Percentiles rank a stretch among this genome's conserved stretches.
phyloP scores from a whole-genome alignment of 2,329 filamentous ascomycete species.

The Clonostachys byssicola region DNA sequence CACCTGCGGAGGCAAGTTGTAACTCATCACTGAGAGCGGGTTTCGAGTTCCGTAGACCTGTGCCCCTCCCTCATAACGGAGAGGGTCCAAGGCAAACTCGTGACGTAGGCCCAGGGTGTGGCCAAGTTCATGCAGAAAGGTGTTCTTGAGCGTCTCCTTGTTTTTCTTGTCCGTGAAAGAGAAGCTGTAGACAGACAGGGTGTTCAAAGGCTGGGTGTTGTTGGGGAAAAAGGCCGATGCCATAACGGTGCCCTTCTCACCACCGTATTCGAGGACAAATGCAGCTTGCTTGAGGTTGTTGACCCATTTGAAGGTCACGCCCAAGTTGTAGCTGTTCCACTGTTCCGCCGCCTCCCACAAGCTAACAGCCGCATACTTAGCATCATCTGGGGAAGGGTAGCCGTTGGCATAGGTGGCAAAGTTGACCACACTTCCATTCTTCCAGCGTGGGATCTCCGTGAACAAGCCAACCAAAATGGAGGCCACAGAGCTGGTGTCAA shows the following conservation, averaged over 20 bases:
- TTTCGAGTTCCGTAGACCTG: no score
- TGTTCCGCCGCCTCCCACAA: neutral
- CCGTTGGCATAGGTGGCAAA: neutral
- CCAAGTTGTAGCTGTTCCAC: neutral
- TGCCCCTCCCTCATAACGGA: no score
- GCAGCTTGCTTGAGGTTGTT: neutral
- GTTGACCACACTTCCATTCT: neutral
- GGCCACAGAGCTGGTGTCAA: neutral
- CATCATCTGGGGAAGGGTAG: neutral
- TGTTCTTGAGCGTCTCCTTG: neutral
- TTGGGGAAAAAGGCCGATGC: neutral
- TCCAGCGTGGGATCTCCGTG: neutral
- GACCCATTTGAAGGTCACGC: neutral
- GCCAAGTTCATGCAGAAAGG: neutral
- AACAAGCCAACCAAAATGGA: neutral
- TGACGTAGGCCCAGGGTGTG: neutral
- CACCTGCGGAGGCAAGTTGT: no score
- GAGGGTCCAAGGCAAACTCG: neutral
- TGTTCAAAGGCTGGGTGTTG: neutral
- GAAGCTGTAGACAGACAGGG: neutral
- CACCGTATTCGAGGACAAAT: neutral
- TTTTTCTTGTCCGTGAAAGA: neutral
- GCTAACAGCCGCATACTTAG: neutral
- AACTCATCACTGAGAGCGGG: no score
- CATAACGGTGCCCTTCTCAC: neutral